phyloP scores from a whole-genome alignment of 2,329 filamentous ascomycete genomes.

The Fusarium pininemorale region DNA sequence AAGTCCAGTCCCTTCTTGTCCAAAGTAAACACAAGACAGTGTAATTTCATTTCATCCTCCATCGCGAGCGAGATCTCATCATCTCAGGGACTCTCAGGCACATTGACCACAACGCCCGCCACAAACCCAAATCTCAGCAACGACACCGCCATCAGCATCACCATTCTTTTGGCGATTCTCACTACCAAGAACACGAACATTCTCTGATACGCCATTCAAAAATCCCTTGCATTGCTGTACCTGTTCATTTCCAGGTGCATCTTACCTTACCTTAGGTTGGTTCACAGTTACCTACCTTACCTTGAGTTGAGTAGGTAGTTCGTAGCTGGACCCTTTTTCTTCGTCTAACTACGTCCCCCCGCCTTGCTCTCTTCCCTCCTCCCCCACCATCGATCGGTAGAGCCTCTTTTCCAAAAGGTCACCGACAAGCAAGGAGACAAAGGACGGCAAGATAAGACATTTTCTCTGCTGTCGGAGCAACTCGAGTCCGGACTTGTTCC shows the following conservation, averaged over 20 bases:
- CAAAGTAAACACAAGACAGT: conserved; percentile 30
- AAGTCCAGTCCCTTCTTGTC: conserved; percentile 10
- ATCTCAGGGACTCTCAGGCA: not conserved
- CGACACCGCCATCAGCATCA: not conserved
- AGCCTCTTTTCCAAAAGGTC: conserved; percentile 3
- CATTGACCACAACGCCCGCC: conserved; percentile 18
- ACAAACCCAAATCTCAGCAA: conserved; percentile 16
- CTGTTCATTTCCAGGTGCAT: not conserved
- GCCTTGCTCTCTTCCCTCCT: conserved; percentile 3
- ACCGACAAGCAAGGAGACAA: not conserved
- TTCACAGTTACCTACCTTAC: not conserved
- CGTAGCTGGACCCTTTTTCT: conserved; percentile 16
- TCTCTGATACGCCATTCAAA: not conserved
- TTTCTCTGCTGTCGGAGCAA: conserved; percentile 17
- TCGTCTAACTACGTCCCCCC: conserved; percentile 8
- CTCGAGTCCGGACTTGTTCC: not conserved
- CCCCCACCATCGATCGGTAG: conserved; percentile 19
- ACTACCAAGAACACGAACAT: not conserved
- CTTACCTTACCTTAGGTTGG: not conserved
- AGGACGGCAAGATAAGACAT: not conserved
- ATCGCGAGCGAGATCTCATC: not conserved
- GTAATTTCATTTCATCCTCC: conserved; percentile 1
- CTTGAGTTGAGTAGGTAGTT: not conserved
- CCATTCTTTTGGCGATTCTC: not conserved
- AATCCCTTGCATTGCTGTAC: conserved; percentile 5